Percentiles rank a stretch among this genome's conserved stretches.
Conservation (phyloP, 2,329 filamentous ascomycete species). For the Pseudogymnoascus sp. region DNA sequence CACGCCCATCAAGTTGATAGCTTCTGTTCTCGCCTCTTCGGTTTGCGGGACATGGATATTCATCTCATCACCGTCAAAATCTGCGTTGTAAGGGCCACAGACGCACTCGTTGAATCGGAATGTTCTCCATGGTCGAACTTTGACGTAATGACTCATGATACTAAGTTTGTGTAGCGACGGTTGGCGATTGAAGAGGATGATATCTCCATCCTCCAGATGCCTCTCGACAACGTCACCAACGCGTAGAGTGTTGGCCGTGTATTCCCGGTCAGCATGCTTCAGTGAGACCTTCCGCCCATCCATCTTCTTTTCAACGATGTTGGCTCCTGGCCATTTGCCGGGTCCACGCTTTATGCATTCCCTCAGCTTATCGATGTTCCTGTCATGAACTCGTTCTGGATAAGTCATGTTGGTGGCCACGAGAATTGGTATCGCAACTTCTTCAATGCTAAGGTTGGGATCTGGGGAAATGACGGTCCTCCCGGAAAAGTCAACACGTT, state of each 20-base stretch:
- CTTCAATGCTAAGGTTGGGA: constrained; percentile 84
- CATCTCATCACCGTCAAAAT: constrained; percentile 99
- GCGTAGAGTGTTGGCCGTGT: constrained; percentile 63
- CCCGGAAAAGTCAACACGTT: constrained; percentile 96
- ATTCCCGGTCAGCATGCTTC: constrained; percentile 62
- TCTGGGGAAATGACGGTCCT: constrained; percentile 97
- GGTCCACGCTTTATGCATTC: constrained; percentile 67
- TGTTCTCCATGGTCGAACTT: constrained; percentile 88
- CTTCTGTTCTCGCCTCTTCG: constrained; percentile 90
- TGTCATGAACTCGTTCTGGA: constrained; percentile 74
- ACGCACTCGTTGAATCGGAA: constrained; percentile 98
- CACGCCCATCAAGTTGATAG: constrained; percentile 93
- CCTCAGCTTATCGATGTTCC: constrained; percentile 77
- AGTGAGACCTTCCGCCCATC: constrained; percentile 62
- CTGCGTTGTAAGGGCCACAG: constrained; percentile 95
- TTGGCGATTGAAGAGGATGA: constrained; percentile 96
- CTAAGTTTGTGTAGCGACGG: constrained; percentile 96
- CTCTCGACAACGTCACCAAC: constrained; percentile 87
- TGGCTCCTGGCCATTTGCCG: constrained; percentile 77
- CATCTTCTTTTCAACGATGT: constrained; percentile 66
- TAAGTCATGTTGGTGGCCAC: constrained; percentile 98
- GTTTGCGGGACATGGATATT: constrained; percentile 97
- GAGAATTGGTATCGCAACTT: constrained; percentile 82
- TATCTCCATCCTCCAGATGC: constrained; percentile 89
- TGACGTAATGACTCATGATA: constrained; percentile 93